Base-by-base conservation (phyloP, 208 protist species). In the Crithidia acanthocephali region DNA sequence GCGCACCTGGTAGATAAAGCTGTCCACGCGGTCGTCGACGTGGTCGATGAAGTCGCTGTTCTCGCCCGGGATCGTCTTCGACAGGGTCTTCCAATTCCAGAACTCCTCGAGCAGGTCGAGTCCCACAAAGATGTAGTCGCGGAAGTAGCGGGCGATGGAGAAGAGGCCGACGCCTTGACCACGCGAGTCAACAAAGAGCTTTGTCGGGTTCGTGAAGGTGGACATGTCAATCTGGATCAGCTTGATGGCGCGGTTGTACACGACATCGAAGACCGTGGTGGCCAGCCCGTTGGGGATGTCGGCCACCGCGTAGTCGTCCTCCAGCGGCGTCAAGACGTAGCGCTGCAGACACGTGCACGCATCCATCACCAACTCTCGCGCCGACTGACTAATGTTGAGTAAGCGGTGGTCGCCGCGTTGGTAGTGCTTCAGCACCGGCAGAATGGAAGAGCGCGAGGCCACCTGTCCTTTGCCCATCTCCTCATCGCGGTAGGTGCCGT, bases 21-120 rank as follows among this genome's bases (percentile, higher is more conserved):
- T 58, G 55, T 92, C 85, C 23, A 94, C 76, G 28, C 57, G 63
- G 45, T 73, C 71, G 59, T 94, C 83, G 18, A 96, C 87, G 73
- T 91, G 66, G 62, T 94, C 87, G 45, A 92, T 79, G 68, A 87
- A 86, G 32, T 76, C 74, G 48, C 84, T 62, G 74, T 85, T 84
- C 42, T 94, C 88, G 18, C 87, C 91, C 0, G 88, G 80, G 1
- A 94, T 57, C 18, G 28, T 68, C 44, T 74, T 74, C 10, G 84
- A 72, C 13, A 94, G 51, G 35, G 28, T 56, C 68, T 93, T 94
- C 91, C 91, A 96, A 20, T 84, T 69, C 86, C 86, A 94, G 51
- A 96, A 74, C 60, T 94, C 88, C 59, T 90, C 83, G 44, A 94
- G 57, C 7, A 94, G 55, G 61, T 96, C 86, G 16, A 94, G 80